Percentiles rank a stretch among this genome's conserved stretches.
Evolutionary conservation across 345 rosid genomes (phyloP).

Genomic region (Bruguiera sexangula): DNA sequence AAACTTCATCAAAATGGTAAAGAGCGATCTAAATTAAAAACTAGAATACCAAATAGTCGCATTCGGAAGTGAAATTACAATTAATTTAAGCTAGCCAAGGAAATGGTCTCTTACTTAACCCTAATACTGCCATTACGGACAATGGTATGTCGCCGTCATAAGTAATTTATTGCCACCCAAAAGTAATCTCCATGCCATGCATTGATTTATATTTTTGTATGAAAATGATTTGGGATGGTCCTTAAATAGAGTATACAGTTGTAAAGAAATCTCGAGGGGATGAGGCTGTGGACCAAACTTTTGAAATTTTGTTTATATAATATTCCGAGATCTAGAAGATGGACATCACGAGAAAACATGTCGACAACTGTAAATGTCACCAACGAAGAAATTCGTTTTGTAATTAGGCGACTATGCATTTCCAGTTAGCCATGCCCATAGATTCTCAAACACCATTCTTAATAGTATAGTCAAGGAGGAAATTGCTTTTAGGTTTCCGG

Average conservation of each 20-base stretch:
- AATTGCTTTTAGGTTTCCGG: background rate
- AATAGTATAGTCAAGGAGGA: background rate
- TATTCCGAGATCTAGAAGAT: background rate
- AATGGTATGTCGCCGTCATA: no score
- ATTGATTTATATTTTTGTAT: no score
- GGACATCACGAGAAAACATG: slow-evolving; percentile 24
- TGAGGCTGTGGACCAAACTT: slow-evolving; percentile 14
- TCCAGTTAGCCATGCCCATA: background rate
- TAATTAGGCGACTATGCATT: slow-evolving; percentile 7
- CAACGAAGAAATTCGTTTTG: slow-evolving; percentile 9
- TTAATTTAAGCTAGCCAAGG: no score
- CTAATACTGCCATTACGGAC: no score
- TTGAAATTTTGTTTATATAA: slow-evolving; percentile 5
- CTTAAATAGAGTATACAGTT: background rate
- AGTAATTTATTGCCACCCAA: no score
- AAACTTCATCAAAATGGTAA: no score
- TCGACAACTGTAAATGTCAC: slow-evolving; percentile 40
- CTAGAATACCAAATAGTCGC: no score
- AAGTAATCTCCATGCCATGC: no score
- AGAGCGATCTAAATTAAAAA: no score
- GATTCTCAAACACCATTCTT: background rate
- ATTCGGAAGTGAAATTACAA: no score
- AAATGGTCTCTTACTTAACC: no score
- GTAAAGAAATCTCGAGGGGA: background rate
- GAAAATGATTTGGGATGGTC: slow-evolving; percentile 12